Conservation (phyloP, 441 rosid genomes). For the Raphanus hybrid region DNA sequence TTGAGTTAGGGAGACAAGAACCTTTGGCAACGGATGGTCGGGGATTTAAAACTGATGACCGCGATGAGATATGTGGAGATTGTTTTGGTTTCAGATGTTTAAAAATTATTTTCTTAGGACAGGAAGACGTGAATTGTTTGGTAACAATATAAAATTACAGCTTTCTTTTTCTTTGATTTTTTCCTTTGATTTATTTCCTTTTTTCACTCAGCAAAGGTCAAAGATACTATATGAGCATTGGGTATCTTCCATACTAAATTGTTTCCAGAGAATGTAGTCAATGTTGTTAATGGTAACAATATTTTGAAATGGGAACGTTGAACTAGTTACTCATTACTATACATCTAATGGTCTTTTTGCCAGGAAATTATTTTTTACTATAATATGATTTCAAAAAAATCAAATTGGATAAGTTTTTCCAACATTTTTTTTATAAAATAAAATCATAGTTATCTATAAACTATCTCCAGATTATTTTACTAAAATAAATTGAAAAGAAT, state of each 20-base stretch:
- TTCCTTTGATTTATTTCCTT: neutral
- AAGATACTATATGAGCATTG: neutral
- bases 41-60: neutral
- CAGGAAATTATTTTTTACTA: neutral
- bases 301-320: neutral
- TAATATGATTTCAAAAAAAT: neutral
- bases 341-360: neutral
- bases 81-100: slow-evolving; percentile 22
- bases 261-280: neutral
- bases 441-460: neutral
- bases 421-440: neutral
- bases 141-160: neutral
- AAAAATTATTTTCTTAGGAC: neutral
- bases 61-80: slow-evolving; percentile 3
- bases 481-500: neutral
- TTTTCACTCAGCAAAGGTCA: neutral
- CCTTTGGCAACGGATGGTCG: neutral
- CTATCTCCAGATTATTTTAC: neutral
- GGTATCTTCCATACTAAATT: neutral
- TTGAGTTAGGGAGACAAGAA: neutral
- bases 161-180: neutral
- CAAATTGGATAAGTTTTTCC: neutral
- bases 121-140: neutral
- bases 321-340: neutral
- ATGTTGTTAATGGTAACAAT: neutral